Evolutionary conservation across 106 monocot genomes (phyloP), one percentile per base, ranked within the genome.

Genomic region (Vanilla planifolia): DNA sequence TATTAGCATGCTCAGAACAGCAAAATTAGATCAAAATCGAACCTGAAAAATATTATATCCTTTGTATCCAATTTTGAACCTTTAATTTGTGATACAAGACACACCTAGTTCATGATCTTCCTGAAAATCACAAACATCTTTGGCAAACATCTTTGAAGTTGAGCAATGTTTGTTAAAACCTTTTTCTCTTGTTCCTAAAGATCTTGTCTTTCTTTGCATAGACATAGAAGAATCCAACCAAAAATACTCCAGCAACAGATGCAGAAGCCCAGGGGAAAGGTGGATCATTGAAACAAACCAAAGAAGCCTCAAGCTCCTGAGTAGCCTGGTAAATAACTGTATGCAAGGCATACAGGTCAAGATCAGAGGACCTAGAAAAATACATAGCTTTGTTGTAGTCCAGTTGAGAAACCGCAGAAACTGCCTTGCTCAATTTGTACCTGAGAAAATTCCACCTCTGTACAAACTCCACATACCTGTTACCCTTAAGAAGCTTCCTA

Each of bases 371-470:
- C 69, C 81, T 83, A 63, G 87, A 55, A 66, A 71, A 96, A 69
- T 69, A 87, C 56, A 80, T 62, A 0, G 89, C 86, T 64, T 83
- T 90, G 33, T 96, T 79, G 53, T 73, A 96, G 43, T 96, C 95
- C 75, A 96, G 74, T 20, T 78, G 86, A 17, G 90, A 86, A 71
- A 96, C 59, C 1, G 90, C 86, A 10, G 90, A 81, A 8, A 91
- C 67, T 37, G 73, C 68, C 79, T 91, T 96, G 14, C 91, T 84
- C 43, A 96, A 63, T 67, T 96, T 90, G 62, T 73, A 84, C 43
- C 74, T 91, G 62, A 91, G 53, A 71, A 87, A 47, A 65, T 84
- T 96, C 90, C 86, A 91, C 81, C 95, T 96, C 73, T 87, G 90
- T 24, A 79, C 78, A 77, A 84, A 96, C 48, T 87, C 90, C 20